Evolutionary conservation across 805 yeast genomes (phyloP), one percentile per base, ranked within the genome.

Genomic region (Candida saitoana): DNA sequence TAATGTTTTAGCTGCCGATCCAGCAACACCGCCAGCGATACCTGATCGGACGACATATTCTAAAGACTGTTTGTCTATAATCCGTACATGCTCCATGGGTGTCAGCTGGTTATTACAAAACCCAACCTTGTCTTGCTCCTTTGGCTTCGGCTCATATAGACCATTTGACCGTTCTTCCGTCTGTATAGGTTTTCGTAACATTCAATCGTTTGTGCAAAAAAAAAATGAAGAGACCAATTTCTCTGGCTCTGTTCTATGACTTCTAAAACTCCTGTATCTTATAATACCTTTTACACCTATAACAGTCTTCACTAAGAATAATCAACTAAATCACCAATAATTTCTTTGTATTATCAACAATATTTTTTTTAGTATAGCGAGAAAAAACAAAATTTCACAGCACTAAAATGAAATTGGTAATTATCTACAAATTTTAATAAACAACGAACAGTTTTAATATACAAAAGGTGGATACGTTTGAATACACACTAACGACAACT

Each of bases 1-100:
- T 42, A 90, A 69, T 0, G 98, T 88, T 57, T 93, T 93, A 2
- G 96, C 98, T n/a, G 93, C 87, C 40, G 89, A 80, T 1, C 99
- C 99, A 0, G 98, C 96, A 3, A 87, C 52, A 2, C 99, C 99
- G 15, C 99, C 99, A 0, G 99, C 95, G 1, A 89, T 49, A 0
- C 96, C 99, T 16, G 95, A 83, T 47, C 88, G 74, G 29, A 87
- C 45, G 14, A 93, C 80, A 62, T 91, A 93, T 45, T 86, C 91
- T 20, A 82, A 49, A 3, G 88, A 80, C 40, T 77, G 84, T 51
- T 84, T 87, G 55, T 86, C 83, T 19, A 79, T 77, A 32, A 64
- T 52, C 42, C 56, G 48, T 1, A 45, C 46, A 19, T 50, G 54
- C 17, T 49, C 63, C 33, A 56, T 46, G 3, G 64, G 65, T 1